Conservation (phyloP, 139 green algal genomes). For the Desmodesmus armatus region DNA sequence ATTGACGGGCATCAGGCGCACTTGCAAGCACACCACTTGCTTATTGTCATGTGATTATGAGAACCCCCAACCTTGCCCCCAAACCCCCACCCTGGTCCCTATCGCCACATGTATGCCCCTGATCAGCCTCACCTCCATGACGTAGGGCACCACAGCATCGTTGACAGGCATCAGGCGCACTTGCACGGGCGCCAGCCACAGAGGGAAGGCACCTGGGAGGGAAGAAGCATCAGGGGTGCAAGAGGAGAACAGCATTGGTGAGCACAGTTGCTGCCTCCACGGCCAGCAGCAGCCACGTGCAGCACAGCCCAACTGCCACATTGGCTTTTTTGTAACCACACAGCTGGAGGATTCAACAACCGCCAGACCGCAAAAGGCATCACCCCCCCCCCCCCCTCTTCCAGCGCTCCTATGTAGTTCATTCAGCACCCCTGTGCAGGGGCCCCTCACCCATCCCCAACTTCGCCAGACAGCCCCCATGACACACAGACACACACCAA, state of each 20-base stretch:
- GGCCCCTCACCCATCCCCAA: too few species aligned
- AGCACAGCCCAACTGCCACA: too few species aligned
- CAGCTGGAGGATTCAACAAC: too few species aligned
- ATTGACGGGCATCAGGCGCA: conserved; percentile 87
- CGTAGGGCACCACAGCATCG: conserved; percentile 75
- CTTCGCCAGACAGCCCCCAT: neutral
- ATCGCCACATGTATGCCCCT: neutral
- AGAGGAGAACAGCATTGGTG: too few species aligned
- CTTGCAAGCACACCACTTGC: too few species aligned
- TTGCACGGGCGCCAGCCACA: conserved; percentile 95
- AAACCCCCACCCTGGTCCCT: neutral
- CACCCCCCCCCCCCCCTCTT: too few species aligned
- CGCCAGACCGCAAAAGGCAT: too few species aligned
- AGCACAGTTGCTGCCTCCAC: too few species aligned
- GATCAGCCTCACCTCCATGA: conserved; percentile 49
- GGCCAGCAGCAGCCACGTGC: conserved; percentile 92
- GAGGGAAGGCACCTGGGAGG: conserved; percentile 91
- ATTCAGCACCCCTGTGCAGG: too few species aligned
- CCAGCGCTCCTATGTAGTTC: too few species aligned
- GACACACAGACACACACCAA: neutral
- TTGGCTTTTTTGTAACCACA: conserved; percentile 7
- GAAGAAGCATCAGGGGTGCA: too few species aligned
- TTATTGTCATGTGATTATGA: too few species aligned
- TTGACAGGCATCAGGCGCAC: conserved; percentile 87
- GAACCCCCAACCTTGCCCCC: neutral